Evolutionary conservation across 148 eudicot genomes (phyloP).

Genomic region (Beta vulgaris): DNA sequence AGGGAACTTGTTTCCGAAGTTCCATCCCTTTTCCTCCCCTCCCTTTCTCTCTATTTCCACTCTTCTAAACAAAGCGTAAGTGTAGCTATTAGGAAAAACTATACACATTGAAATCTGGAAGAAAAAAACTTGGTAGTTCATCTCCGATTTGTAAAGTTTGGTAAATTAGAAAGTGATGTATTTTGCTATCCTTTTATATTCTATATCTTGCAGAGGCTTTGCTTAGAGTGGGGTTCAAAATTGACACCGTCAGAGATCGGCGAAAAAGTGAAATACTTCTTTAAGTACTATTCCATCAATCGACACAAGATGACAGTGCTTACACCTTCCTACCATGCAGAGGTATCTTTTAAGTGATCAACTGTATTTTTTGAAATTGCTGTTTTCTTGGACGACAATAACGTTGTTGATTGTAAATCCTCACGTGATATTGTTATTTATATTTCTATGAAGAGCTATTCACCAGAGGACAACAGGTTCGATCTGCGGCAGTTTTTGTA

Average conservation of each 20-base stretch:
- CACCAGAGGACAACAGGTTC: slow-evolving; percentile 90
- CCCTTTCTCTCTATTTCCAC: neutral
- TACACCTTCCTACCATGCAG: slow-evolving; percentile 95
- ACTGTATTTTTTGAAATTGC: no score
- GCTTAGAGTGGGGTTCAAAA: slow-evolving; percentile 82
- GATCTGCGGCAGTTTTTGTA: slow-evolving; percentile 95
- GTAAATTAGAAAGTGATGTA: neutral
- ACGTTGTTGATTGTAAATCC: neutral
- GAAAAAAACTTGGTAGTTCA: neutral
- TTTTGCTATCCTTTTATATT: neutral
- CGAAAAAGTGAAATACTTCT: slow-evolving; percentile 91
- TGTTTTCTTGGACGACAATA: neutral
- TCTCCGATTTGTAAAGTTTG: neutral
- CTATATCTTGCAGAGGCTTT: slow-evolving; percentile 57
- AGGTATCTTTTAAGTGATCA: slow-evolving; percentile 40
- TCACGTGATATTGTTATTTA: neutral
- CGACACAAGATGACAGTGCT: slow-evolving; percentile 96
- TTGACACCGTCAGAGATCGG: slow-evolving; percentile 76
- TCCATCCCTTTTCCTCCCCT: no score
- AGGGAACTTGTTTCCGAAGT: no score
- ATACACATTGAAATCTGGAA: neutral
- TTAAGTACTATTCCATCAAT: slow-evolving; percentile 91
- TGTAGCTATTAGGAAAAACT: neutral
- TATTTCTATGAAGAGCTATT: slow-evolving; percentile 84
- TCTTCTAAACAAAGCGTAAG: neutral